Evolutionary conservation across 2,329 filamentous ascomycete species (phyloP), one percentile per base, ranked within the genome.

Genomic region (Akanthomyces uredinophilus): DNA sequence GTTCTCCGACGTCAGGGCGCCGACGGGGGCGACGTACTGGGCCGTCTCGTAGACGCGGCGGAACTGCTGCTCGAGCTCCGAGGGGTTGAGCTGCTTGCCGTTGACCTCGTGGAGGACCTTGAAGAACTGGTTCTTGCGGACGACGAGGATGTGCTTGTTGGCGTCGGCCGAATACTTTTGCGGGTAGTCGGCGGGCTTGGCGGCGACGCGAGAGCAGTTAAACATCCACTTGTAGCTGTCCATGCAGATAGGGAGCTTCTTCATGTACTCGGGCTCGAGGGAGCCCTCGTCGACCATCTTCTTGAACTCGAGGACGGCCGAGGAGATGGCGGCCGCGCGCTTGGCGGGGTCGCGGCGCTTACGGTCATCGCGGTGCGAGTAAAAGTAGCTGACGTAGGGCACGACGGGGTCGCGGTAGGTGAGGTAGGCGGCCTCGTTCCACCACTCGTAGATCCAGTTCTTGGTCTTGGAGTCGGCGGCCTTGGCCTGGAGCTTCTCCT

Each of bases 161-260:
- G 90, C 84, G 64, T 85, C 78, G 63, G 85, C 77, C 13, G 87
- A 78, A 77, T 89, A 96, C 78, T 97, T 97, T 73, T 90, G 81
- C 11, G 91, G 89, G 72, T 91, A 86, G 73, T 99, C 95, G 39
- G 87, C 84, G 14, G 91, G 90, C 70, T 88, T 89, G 60, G 90
- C 89, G 35, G 94, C 89, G 46, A 98, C 87, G 68, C 95, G 89
- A 76, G 86, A 90, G 77, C 86, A 87, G 78, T 99, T 98, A 85
- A 99, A 99, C 95, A 99, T 99, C 85, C 88, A 98, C 79, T 96
- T 83, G 81, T 97, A 98, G 73, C 91, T 95, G 81, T 92, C 92
- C 95, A 99, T 99, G 77, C 93, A 95, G 72, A 98, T 94, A 64
- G 95, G 95, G 64, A 96, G 84, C 78, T 92, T 93, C 82, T 96